phyloP scores from a whole-genome alignment of 2,329 filamentous ascomycete genomes.

The Dryadomyces sulphureus region DNA sequence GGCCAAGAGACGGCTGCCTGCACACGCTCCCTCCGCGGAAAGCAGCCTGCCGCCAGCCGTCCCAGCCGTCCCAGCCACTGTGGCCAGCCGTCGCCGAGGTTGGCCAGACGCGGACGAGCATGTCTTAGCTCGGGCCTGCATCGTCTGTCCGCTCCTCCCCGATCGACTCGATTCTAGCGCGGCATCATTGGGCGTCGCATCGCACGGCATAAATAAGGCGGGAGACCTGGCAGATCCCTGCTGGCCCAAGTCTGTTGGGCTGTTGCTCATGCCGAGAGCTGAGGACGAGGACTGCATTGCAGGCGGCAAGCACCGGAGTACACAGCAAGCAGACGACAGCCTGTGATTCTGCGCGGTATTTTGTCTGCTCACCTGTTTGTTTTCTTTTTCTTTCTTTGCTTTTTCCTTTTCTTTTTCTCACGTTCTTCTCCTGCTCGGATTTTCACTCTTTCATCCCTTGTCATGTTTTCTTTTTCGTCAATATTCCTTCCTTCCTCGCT shows the following conservation, averaged over 20 bases:
- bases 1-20: not conserved
- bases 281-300: not conserved
- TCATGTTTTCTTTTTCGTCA: not conserved
- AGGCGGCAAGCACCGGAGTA: no score
- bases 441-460: not conserved
- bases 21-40: not conserved
- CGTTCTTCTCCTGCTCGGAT: not conserved
- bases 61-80: not conserved
- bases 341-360: not conserved
- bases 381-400: not conserved
- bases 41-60: not conserved
- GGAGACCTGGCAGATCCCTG: not conserved
- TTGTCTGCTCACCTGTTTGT: no score
- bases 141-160: not conserved
- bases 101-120: not conserved
- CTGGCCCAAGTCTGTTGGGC: no score
- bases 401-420: not conserved
- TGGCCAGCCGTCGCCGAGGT: not conserved
- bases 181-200: not conserved
- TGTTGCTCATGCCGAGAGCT: not conserved
- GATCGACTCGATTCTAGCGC: not conserved
- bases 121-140: not conserved
- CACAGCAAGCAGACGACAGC: no score
- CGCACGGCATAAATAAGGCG: not conserved
- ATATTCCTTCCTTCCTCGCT: not conserved